Evolutionary conservation across 345 rosid genomes (phyloP).

Genomic region (Ceriops decandra): DNA sequence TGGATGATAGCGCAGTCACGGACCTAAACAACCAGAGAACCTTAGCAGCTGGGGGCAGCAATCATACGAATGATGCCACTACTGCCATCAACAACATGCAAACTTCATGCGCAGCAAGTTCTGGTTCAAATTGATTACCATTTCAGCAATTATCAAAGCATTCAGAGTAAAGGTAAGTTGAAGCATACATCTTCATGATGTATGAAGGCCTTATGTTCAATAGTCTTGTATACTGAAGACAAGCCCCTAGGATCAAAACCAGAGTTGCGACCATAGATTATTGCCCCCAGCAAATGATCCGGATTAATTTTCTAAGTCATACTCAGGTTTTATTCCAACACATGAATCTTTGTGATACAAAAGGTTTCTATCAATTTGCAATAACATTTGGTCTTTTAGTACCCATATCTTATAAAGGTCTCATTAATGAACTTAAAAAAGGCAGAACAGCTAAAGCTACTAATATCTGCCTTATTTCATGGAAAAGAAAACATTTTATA

Average conservation of each 20-base stretch:
- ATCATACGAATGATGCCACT: constrained; percentile 31
- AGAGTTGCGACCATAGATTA: neutral
- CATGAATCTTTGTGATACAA: neutral
- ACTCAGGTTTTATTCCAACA: neutral
- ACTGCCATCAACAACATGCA: constrained; percentile 6
- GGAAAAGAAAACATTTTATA: no score
- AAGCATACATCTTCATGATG: neutral
- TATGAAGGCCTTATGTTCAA: neutral
- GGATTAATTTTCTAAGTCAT: no score
- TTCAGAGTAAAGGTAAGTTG: constrained; percentile 19
- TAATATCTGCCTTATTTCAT: no score
- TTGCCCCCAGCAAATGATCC: no score
- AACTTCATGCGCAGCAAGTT: constrained; percentile 45
- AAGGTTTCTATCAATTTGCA: neutral
- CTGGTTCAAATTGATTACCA: constrained; percentile 44
- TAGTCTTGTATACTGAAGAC: neutral
- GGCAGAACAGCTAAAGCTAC: no score
- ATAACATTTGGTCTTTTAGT: neutral
- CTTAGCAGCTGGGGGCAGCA: constrained; percentile 27
- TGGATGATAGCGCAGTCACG: constrained; percentile 32
- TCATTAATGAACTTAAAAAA: no score
- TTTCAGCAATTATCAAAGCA: constrained; percentile 16
- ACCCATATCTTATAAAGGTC: no score
- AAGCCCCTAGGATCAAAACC: neutral
- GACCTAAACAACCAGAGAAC: constrained; percentile 36